Percentiles rank a stretch among this genome's conserved stretches.
Conservation (phyloP, 441 rosid species). For the Hypseocharis bilobata region DNA sequence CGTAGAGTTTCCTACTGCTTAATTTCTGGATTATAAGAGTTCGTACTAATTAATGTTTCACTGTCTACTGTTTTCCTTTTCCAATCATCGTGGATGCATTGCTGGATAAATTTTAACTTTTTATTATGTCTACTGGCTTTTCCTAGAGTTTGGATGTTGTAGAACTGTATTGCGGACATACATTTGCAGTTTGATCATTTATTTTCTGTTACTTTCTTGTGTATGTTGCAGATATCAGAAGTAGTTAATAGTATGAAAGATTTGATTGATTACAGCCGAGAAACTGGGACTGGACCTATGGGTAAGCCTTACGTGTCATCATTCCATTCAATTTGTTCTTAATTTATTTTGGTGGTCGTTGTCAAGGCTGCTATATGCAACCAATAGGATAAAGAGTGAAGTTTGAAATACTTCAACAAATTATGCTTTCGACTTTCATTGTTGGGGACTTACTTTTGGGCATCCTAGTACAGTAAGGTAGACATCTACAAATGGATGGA, state of each 20-base stretch:
- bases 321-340: background rate
- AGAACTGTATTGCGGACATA: background rate
- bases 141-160: background rate
- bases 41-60: background rate
- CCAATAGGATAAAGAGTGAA: background rate
- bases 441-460: no score
- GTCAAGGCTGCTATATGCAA: background rate
- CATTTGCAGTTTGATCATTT: background rate
- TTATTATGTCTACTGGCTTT: background rate
- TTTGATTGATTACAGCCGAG: constrained; percentile 88
- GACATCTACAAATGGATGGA: no score
- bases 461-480: no score
- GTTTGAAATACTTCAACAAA: no score
- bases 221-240: constrained; percentile 78
- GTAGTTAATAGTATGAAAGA: constrained; percentile 98
- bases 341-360: background rate
- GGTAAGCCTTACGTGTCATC: constrained; percentile 41
- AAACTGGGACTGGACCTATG: constrained; percentile 82
- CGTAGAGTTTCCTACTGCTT: background rate
- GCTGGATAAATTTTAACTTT: background rate
- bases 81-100: background rate
- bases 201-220: background rate
- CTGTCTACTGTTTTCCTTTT: background rate
- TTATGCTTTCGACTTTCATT: no score
- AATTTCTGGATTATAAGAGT: no score